Base-by-base conservation (phyloP, 495 filamentous ascomycete genomes). In the Apiosordaria backusii region DNA sequence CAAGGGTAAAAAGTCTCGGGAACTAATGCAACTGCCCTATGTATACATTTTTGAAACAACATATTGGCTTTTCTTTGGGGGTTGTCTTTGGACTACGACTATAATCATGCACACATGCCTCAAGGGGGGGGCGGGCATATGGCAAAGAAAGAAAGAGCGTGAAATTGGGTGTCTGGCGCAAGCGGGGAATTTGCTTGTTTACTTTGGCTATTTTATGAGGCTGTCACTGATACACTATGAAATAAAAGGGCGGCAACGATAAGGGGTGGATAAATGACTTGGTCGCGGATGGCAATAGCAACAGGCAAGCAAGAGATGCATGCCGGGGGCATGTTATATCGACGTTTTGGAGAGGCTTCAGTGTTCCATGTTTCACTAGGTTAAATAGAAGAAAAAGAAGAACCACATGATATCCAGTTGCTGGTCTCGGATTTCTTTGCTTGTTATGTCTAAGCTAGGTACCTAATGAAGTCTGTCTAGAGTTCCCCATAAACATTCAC, bases 401-500 rank as follows among this genome's bases (percentile, higher is more conserved):
- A 6, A 40, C 18, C 27, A 22, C 13, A 26, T 4, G n/a, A 53
- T 27, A 27, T 24, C 27, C n/a, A 24, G n/a, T 65, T 24, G n/a
- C n/a, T n/a, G n/a, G n/a, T n/a, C n/a, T n/a, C n/a, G n/a, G n/a
- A n/a, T 23, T 23, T 61, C 10, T 59, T 0, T 64, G 23, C 53
- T 22, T 55, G 15, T 18, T 29, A 50, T 7, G 13, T 66, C 40
- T 3, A 9, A 23, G 58, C 54, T 18, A n/a, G n/a, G n/a, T n/a
- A n/a, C n/a, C n/a, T n/a, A 53, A 27, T 10, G 21, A 10, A 19
- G 3, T 25, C 2, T 16, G 5, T 23, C 21, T 76, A 79, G 60
- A 72, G 64, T 50, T 77, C 75, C 35, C 84, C 84, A 76, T 82
- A 86, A 23, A 86, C 83, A 0, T 83, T 84, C 13, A 83, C 84